These are phyloP conservation scores for Ambrosiella beaveri DNA, from an alignment of 2,329 filamentous ascomycete species.

Conservation along the genomic window DNA sequence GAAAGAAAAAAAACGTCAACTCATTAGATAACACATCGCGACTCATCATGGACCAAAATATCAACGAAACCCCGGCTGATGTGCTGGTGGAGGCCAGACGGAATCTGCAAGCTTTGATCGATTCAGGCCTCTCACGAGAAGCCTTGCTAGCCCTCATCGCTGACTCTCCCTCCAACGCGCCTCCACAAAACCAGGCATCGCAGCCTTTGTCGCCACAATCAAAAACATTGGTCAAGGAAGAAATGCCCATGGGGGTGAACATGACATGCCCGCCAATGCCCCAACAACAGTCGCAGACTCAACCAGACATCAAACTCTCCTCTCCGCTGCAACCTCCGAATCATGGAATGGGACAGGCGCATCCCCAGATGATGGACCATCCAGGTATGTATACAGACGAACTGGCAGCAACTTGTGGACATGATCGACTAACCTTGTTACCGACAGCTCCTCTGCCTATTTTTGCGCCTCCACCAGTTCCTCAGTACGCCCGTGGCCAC, in stretches of 20 bases:
- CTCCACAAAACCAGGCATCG: not conserved
- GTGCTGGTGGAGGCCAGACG: constrained; percentile 28
- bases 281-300: constrained; percentile 11
- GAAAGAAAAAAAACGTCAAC: not conserved
- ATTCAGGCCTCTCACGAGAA: constrained; percentile 28
- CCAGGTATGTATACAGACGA: not conserved
- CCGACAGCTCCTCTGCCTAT: constrained; percentile 15
- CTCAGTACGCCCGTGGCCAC: constrained; percentile 21
- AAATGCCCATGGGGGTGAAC: constrained; percentile 13
- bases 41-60: constrained; percentile 7
- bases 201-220: constrained; percentile 13
- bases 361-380: constrained; percentile 3
- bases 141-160: constrained; percentile 17
- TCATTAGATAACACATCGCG: not conserved
- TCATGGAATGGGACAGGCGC: not conserved
- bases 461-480: constrained; percentile 20
- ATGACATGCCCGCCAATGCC: constrained; percentile 10
- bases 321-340: constrained; percentile 18
- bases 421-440: constrained; percentile 13
- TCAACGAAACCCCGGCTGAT: constrained; percentile 24
- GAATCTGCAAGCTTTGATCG: constrained; percentile 29
- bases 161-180: constrained; percentile 6
- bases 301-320: constrained; percentile 18
- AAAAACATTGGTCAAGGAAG: constrained; percentile 9
- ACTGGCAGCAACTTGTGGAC: not conserved